phyloP scores from a whole-genome alignment of 139 green algal species.

The Gonium pectorale region DNA sequence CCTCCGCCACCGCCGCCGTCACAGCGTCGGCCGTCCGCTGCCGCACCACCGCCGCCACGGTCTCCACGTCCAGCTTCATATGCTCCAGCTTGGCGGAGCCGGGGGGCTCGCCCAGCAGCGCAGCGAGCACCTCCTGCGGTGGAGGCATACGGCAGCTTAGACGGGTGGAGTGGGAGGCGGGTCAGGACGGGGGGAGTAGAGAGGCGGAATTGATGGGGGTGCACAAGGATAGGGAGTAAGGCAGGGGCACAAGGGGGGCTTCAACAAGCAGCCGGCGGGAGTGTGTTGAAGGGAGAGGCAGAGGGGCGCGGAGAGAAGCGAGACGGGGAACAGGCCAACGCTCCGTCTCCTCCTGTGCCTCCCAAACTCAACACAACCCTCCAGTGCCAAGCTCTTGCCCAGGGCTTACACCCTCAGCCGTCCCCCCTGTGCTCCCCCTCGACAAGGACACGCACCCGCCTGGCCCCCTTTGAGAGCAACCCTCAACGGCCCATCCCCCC shows the following conservation, averaged over 20 bases:
- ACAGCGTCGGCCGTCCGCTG: slow-evolving; percentile 15
- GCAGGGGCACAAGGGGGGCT: too few species aligned
- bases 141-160: not conserved
- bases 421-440: too few species aligned
- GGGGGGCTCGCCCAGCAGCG: slow-evolving; percentile 6
- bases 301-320: too few species aligned
- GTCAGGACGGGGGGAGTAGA: not conserved
- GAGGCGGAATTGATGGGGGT: not conserved
- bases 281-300: too few species aligned
- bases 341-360: not conserved
- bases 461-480: too few species aligned
- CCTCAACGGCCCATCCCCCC: too few species aligned
- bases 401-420: too few species aligned
- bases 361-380: too few species aligned
- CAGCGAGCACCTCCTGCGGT: slow-evolving; percentile 22
- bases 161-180: too few species aligned
- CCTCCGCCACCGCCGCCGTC: slow-evolving; percentile 1
- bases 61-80: slow-evolving; percentile 29
- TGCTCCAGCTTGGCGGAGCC: slow-evolving; percentile 40
- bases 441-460: too few species aligned
- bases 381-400: too few species aligned
- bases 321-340: not conserved
- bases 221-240: not conserved
- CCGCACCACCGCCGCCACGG: slow-evolving; percentile 6
- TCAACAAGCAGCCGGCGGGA: too few species aligned